Conservation (phyloP, 1,139 yeast genomes). For the Arxiozyma slooffiae region DNA sequence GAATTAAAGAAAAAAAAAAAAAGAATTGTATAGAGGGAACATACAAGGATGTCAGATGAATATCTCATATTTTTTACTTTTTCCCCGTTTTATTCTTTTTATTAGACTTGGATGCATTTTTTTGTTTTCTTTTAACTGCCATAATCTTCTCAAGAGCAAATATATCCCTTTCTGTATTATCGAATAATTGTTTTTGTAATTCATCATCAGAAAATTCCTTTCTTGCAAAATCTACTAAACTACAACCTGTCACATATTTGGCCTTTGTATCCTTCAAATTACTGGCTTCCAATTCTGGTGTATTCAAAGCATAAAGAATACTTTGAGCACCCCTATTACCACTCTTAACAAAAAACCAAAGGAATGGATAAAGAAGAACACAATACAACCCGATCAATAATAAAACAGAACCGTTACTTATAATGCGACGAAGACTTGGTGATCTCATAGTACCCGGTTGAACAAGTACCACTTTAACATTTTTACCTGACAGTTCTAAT, state of each 20-base stretch:
- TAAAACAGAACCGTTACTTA: slow-evolving; percentile 65
- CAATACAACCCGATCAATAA: slow-evolving; percentile 56
- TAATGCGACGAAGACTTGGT: slow-evolving; percentile 68
- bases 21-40: neutral
- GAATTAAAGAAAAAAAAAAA: too few species aligned
- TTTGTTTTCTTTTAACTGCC: slow-evolving; percentile 47
- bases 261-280: slow-evolving; percentile 46
- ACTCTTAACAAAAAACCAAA: slow-evolving; percentile 73
- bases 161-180: slow-evolving; percentile 49
- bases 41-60: neutral
- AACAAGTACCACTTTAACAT: slow-evolving; percentile 63
- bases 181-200: slow-evolving; percentile 54
- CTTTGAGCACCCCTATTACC: slow-evolving; percentile 75
- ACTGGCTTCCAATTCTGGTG: slow-evolving; percentile 50
- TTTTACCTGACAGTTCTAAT: slow-evolving; percentile 54
- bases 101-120: neutral
- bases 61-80: neutral
- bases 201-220: slow-evolving; percentile 53
- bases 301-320: slow-evolving; percentile 54
- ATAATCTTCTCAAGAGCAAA: slow-evolving; percentile 55
- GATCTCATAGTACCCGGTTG: slow-evolving; percentile 92
- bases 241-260: slow-evolving; percentile 62
- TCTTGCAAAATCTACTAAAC: slow-evolving; percentile 48
- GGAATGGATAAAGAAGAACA: slow-evolving; percentile 61
- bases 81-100: neutral